Conservation (phyloP, 495 filamentous ascomycete species). For the Chaetomidium leptoderma region DNA sequence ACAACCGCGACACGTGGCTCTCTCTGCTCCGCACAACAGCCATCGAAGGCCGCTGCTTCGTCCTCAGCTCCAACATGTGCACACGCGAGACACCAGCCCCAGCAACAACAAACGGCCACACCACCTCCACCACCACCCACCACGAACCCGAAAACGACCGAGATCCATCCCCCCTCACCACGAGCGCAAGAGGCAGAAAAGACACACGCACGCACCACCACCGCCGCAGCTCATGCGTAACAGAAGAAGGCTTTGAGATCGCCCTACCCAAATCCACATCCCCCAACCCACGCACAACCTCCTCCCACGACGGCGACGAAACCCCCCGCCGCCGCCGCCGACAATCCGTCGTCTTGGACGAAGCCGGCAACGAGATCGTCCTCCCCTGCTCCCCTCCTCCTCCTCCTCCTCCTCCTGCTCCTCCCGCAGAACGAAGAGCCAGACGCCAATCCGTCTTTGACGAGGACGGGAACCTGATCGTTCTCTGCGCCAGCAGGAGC, state of each 20-base stretch:
- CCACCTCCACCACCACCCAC: background rate
- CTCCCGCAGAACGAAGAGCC: too few species aligned
- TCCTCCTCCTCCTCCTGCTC: background rate
- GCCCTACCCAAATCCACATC: constrained; percentile 26
- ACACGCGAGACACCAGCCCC: constrained; percentile 36
- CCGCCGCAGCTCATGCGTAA: constrained; percentile 33
- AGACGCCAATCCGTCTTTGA: constrained; percentile 38
- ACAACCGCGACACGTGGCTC: constrained; percentile 79
- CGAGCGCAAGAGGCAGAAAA: too few species aligned
- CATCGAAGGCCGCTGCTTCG: constrained; percentile 76
- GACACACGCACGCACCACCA: background rate
- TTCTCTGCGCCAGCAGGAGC: constrained; percentile 26
- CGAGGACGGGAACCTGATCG: constrained; percentile 48
- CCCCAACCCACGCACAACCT: background rate
- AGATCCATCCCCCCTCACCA: background rate
- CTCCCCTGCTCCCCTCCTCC: constrained; percentile 19
- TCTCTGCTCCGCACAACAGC: constrained; percentile 76
- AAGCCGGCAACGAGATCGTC: constrained; percentile 43
- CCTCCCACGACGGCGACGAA: too few species aligned
- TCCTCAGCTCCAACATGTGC: constrained; percentile 85
- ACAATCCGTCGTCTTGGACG: constrained; percentile 39
- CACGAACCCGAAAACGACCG: background rate
- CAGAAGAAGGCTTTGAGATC: constrained; percentile 40
- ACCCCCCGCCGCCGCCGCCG: constrained; percentile 3
- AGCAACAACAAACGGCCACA: background rate